Evolutionary conservation across 2,329 filamentous ascomycete species (phyloP), one percentile per base, ranked within the genome.

Genomic region (Chaetomiaceae sp.): DNA sequence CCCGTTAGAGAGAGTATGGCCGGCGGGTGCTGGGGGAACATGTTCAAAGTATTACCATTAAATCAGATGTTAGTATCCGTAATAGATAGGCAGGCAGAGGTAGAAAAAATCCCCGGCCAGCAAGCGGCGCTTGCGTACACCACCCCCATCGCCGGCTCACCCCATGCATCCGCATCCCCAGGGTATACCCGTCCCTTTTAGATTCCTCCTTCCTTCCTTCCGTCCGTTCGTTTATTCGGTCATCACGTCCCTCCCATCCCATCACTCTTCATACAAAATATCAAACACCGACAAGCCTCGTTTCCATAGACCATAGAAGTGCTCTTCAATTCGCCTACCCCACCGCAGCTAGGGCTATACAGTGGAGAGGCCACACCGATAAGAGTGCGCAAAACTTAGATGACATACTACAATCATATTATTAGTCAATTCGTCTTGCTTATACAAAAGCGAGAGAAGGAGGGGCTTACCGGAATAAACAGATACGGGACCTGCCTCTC

Each of bases 401-500:
- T 69, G 56, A 75, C 67, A 60, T 74, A 74, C 73, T 75, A 29
- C 16, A 14, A 16, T 7, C 6, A 23, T 16, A 18, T 23, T 36
- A 25, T 5, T 40, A 57, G 62, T 53, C 6, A 25, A 9, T 20
- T 0, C 10, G 7, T 23, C 14, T 18, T 21, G 1, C 4, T 21
- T 16, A 27, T 3, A n/a, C 7, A 30, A 13, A 23, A 41, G 2
- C 5, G 33, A 32, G 23, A 45, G 14, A n/a, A 8, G 3, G 20
- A 27, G 45, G 47, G 46, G 68, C 71, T 62, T 61, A 75, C 72
- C 48, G 87, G 87, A 73, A 67, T 66, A 45, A 68, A 66, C n/a
- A 66, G 57, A 48, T 66, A 92, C 36, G 89, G 89, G 49, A 92
- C 88, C 69, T 78, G 78, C 72, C 77, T 81, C 75, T 89, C 86